Conservation (phyloP, 1,139 yeast genomes). For the Hyphopichia wangnamkhiaoensis region DNA sequence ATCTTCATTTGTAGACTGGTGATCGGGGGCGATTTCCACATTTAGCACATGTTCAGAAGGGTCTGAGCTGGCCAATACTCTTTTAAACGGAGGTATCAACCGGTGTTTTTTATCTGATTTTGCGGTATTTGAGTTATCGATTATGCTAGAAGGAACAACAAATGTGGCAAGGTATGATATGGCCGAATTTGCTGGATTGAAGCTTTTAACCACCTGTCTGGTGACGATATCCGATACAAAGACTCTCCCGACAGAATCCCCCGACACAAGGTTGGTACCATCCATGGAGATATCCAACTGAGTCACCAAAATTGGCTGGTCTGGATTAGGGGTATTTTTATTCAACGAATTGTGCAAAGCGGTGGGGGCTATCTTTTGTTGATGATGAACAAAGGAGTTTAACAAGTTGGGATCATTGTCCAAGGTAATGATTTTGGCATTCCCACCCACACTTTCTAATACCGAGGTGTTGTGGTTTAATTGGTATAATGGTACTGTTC, state of each 20-base stretch:
- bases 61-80: slow-evolving; percentile 50
- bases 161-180: slow-evolving; percentile 25
- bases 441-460: slow-evolving; percentile 59
- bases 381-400: slow-evolving; percentile 62
- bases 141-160: slow-evolving; percentile 6
- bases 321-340: slow-evolving; percentile 7
- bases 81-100: slow-evolving; percentile 57
- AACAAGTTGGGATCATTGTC: slow-evolving; percentile 51
- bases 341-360: slow-evolving; percentile 9
- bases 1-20: slow-evolving; percentile 6
- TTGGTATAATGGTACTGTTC: slow-evolving; percentile 57
- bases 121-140: slow-evolving; percentile 11
- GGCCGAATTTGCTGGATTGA: slow-evolving; percentile 54
- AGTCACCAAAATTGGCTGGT: slow-evolving; percentile 35
- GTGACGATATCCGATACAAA: slow-evolving; percentile 73
- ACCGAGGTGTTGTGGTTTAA: slow-evolving; percentile 42
- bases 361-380: slow-evolving; percentile 22
- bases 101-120: slow-evolving; percentile 39
- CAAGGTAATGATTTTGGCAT: slow-evolving; percentile 53
- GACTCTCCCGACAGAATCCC: slow-evolving; percentile 71
- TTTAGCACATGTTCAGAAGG: slow-evolving; percentile 52
- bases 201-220: slow-evolving; percentile 68
- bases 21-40: slow-evolving; percentile 36
- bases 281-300: slow-evolving; percentile 67
- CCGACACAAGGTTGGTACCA: slow-evolving; percentile 72